Base-by-base conservation (phyloP, 805 yeast species). In the Saccharomyces kudriavzevii region DNA sequence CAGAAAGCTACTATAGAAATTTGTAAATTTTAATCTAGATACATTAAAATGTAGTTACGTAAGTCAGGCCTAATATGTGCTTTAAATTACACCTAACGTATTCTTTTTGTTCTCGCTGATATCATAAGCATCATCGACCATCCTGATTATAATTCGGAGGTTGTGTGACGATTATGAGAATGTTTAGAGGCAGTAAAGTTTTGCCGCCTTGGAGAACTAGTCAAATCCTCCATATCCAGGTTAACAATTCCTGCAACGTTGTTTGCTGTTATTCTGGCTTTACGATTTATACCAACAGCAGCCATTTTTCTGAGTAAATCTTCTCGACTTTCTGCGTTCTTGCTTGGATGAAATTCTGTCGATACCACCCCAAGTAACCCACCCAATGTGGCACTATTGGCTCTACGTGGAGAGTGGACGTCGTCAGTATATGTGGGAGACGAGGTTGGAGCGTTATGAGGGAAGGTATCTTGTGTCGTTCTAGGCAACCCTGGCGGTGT, bases 391-490 rank as follows among this genome's bases (percentile, higher is more conserved):
- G 43, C 17, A 35, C 43, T 35, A 17, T 35, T 35, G 17, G 24
- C 43, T 20, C 24, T 35, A 17, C 22, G 22, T 20, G 17, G 10
- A 6, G 43, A 35, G 17, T 17, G 43, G 17, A 17, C 22, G 17
- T 35, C 24, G 43, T 17, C 43, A 5, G 43, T 17, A 17, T 35
- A 35, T 17, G 22, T 11, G 17, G 43, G 43, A 35, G 43, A 35
- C 13, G 43, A 35, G 11, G 43, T 47, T 9, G 58, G 62, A 17
- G 51, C 49, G 29, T 57, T 58, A 35, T 48, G 48, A 13, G 66
- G 63, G 49, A 62, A 54, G 2, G 61, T 43, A 24, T 63, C 67
- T 50, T 68, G 68, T n/a, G 63, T 65, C 5, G 68, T 61, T 14
- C 55, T 50, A 5, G 66, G 67, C 26, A 65, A 55, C 11, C 11